Evolutionary conservation across 2,329 filamentous ascomycete genomes (phyloP).

Genomic region (Pseudovirgaria hyperparasitica): DNA sequence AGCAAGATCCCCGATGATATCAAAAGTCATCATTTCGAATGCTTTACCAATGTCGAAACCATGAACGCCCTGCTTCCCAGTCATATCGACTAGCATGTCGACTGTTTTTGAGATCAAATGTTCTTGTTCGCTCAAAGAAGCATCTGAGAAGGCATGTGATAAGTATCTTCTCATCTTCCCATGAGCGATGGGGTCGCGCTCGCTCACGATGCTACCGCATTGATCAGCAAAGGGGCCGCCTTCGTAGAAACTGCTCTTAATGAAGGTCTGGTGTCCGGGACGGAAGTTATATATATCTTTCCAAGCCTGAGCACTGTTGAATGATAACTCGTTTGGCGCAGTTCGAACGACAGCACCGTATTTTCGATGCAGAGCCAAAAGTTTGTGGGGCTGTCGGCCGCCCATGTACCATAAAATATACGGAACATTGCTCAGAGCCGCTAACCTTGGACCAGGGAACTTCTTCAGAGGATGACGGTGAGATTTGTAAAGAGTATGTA

Average conservation of each 20-base stretch:
- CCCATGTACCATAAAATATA: constrained; percentile 6
- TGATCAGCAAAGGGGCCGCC: neutral
- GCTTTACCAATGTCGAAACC: constrained; percentile 7
- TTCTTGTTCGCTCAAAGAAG: constrained; percentile 8
- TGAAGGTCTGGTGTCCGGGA: too few species aligned
- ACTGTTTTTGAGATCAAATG: constrained; percentile 7
- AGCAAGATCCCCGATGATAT: constrained; percentile 31
- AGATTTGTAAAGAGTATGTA: too few species aligned
- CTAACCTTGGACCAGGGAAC: constrained; percentile 4
- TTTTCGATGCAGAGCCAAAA: constrained; percentile 8
- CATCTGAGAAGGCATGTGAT: constrained; percentile 10
- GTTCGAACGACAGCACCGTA: constrained; percentile 34
- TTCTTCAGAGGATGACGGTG: constrained; percentile 6
- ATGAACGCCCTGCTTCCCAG: constrained; percentile 1
- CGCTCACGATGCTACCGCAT: neutral
- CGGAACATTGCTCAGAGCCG: too few species aligned
- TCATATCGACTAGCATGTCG: constrained; percentile 6
- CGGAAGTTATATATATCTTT: constrained; percentile 35
- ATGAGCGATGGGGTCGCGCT: too few species aligned
- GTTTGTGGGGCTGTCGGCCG: constrained; percentile 5
- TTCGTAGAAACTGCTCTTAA: too few species aligned
- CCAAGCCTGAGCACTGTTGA: constrained; percentile 26
- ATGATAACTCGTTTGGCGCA: constrained; percentile 35
- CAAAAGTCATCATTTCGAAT: constrained; percentile 13
- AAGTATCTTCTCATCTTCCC: too few species aligned